These are phyloP conservation scores for Pleoardoris graminearum DNA, from an alignment of 2,329 filamentous ascomycete species.

Conservation along the genomic window DNA sequence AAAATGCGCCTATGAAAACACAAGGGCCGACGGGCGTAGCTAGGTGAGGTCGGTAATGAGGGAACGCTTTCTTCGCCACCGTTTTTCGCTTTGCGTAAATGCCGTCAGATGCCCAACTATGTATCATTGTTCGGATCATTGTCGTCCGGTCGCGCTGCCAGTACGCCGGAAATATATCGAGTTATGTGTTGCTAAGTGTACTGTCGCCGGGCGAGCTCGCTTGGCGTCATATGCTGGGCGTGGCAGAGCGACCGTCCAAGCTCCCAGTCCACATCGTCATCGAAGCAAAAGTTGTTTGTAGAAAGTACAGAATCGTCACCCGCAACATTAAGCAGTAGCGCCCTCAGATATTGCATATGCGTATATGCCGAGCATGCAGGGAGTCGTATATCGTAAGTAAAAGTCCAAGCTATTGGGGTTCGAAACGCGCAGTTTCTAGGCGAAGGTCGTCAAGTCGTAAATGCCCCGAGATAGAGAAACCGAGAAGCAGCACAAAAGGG, in stretches of 20 bases:
- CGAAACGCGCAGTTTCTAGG: slow-evolving; percentile 24
- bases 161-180: not conserved
- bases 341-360: slow-evolving; percentile 33
- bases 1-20: slow-evolving; percentile 20
- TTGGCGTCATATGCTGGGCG: slow-evolving; percentile 6
- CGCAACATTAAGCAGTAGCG: slow-evolving; percentile 34
- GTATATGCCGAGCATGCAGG: slow-evolving; percentile 39
- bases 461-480: slow-evolving; percentile 36
- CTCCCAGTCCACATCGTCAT: slow-evolving; percentile 26
- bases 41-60: slow-evolving; percentile 13
- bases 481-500: slow-evolving; percentile 38
- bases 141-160: slow-evolving; percentile 25
- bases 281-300: slow-evolving; percentile 28
- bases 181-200: slow-evolving; percentile 14
- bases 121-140: slow-evolving; percentile 15
- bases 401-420: slow-evolving; percentile 34
- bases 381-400: slow-evolving; percentile 43
- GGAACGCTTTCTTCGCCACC: slow-evolving; percentile 18
- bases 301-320: slow-evolving; percentile 44
- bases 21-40: slow-evolving; percentile 1
- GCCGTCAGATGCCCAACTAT: slow-evolving; percentile 23
- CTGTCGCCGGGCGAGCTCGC: not conserved
- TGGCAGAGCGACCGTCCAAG: slow-evolving; percentile 23
- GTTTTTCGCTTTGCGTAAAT: slow-evolving; percentile 15
- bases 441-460: slow-evolving; percentile 43